A percentile compares a stretch with the other conserved stretches of the same genome.
Conservation (phyloP, 495 filamentous ascomycete species). For the Sabuloglossum arenarium region DNA sequence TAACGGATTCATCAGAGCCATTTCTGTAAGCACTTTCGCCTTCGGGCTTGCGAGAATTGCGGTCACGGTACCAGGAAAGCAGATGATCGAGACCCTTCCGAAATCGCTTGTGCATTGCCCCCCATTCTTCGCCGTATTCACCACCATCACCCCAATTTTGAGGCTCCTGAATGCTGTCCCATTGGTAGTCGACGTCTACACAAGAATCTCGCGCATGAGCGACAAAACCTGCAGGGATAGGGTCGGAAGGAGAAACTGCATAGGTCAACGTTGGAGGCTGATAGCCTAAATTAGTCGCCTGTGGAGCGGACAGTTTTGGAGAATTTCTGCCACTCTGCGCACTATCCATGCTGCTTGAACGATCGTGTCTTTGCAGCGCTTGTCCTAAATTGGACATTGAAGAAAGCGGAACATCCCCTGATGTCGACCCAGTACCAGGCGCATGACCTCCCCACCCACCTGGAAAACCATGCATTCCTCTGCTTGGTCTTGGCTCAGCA, state of each 20-base stretch:
- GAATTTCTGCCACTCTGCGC: background rate
- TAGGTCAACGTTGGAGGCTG: slow-evolving; percentile 60
- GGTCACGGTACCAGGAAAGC: slow-evolving; percentile 59
- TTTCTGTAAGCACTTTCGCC: background rate
- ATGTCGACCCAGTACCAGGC: slow-evolving; percentile 11
- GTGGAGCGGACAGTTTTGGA: background rate
- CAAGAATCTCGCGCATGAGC: slow-evolving; percentile 84
- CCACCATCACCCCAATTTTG: slow-evolving; percentile 73
- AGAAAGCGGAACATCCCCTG: slow-evolving; percentile 13
- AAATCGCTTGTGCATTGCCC: slow-evolving; percentile 78
- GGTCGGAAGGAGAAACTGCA: slow-evolving; percentile 55
- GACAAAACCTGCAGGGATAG: slow-evolving; percentile 75
- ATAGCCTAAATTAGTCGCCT: slow-evolving; percentile 26
- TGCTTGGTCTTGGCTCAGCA: slow-evolving; percentile 14
- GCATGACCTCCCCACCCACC: slow-evolving; percentile 36
- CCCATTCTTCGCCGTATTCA: slow-evolving; percentile 84
- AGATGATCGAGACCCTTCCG: slow-evolving; percentile 52
- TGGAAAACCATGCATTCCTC: slow-evolving; percentile 29
- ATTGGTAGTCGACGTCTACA: slow-evolving; percentile 70
- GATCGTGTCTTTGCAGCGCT: slow-evolving; percentile 15
- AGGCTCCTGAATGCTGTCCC: slow-evolving; percentile 71
- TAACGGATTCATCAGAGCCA: background rate
- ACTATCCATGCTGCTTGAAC: slow-evolving; percentile 21
- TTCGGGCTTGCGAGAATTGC: slow-evolving; percentile 19
- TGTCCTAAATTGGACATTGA: slow-evolving; percentile 9